Evolutionary conservation across 1,139 yeast species (phyloP).

Genomic region (Debaryomyces udenii): DNA sequence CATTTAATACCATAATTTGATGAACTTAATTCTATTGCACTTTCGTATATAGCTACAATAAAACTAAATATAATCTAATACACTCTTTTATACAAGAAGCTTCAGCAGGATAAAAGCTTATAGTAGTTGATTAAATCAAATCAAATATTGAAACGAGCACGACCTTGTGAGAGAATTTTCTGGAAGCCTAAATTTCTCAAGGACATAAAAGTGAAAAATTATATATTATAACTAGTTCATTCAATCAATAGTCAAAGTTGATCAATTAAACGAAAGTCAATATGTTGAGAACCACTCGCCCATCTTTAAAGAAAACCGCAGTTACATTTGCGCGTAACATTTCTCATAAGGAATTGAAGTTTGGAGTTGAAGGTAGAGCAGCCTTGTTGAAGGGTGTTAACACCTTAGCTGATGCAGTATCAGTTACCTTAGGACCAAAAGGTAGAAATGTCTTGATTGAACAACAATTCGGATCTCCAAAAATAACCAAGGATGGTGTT

Average conservation of each 20-base stretch:
- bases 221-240: constrained; percentile 6
- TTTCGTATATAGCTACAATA: not conserved
- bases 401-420: constrained; percentile 94
- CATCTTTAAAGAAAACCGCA: constrained; percentile 45
- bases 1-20: too few species aligned
- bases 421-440: constrained; percentile 97
- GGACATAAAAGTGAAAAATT: constrained; percentile 5
- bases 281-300: constrained; percentile 63
- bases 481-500: constrained; percentile 99
- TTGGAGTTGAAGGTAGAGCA: constrained; percentile 99
- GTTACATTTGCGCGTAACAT: constrained; percentile 55
- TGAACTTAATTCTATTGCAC: too few species aligned
- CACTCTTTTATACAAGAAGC: too few species aligned
- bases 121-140: too few species aligned
- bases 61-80: not conserved
- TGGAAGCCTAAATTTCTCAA: constrained; percentile 2
- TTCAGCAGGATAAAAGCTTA: too few species aligned
- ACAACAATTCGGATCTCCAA: constrained; percentile 96
- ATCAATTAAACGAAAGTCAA: constrained; percentile 3
- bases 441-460: constrained; percentile 98
- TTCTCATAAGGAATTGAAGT: constrained; percentile 94
- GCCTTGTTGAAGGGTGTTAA: constrained; percentile 95
- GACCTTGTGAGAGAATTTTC: constrained; percentile 8
- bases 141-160: constrained; percentile 1
- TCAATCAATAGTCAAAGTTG: constrained; percentile 4